Base-by-base conservation (phyloP, 306 rosid genomes). In the Vigna radiata region DNA sequence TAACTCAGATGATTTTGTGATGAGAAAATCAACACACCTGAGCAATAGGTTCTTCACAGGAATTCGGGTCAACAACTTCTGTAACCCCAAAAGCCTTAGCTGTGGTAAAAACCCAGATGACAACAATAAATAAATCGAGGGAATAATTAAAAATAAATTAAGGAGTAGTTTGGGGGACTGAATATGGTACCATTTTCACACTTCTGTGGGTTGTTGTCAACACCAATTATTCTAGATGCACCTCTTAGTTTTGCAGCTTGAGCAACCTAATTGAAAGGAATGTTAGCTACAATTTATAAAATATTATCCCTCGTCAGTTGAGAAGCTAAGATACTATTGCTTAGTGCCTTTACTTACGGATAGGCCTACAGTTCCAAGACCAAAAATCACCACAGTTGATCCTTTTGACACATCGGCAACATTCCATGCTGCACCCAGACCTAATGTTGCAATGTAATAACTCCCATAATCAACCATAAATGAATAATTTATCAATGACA, bases 321-420 rank as follows among this genome's bases (percentile, higher is more conserved):
- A 68, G 59, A 65, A 58, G 55, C 62, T 73, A 70, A 41, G 63
- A 78, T 5, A 81, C 12, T 61, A 12, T 65, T 55, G 53, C 47
- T 16, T 48, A 74, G 74, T 71, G 60, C 44, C 8, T 60, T 74
- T 37, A 84, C 98, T 88, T 82, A 95, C 97, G 72, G 98, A 92
- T 67, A 95, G 97, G 83, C 96, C 98, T 71, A 95, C 93, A 36
- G 98, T 92, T 84, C 98, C 98, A 49, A 95, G 97, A 80, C 98
- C 98, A 83, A 89, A 95, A 82, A 95, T 89, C 75, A 87, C 98
- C 78, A 95, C 98, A 21, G 91, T 88, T 64, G 97, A 92, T 77
- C 97, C 98, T 80, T 88, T 72, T 16, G 93, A 67, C 73, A 95
- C 87, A 85, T 90, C 89, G 55, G 98, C 98, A 68, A 92, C 88